Conservation (phyloP, 1,139 yeast genomes). For the Taphrina pruni region DNA sequence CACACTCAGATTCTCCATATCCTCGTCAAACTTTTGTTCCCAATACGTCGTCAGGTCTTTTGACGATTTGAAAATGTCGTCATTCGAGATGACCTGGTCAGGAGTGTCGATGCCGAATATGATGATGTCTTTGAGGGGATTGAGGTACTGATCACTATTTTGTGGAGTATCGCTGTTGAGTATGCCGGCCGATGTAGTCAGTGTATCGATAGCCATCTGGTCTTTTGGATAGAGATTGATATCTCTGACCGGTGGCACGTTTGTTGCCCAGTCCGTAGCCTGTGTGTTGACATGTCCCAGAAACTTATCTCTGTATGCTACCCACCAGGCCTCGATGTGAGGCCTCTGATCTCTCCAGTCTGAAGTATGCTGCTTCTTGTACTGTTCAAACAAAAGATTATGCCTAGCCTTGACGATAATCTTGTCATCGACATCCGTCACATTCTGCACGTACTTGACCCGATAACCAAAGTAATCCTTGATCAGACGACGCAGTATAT, state of each 20-base stretch:
- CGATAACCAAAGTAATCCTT: slow-evolving; percentile 91
- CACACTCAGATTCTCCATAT: slow-evolving; percentile 84
- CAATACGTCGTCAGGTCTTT: slow-evolving; percentile 82
- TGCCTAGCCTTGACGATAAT: slow-evolving; percentile 95
- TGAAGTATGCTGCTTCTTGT: slow-evolving; percentile 47
- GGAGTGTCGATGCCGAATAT: slow-evolving; percentile 74
- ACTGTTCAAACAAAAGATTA: slow-evolving; percentile 73
- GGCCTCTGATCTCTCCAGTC: slow-evolving; percentile 49
- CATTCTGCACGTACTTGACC: slow-evolving; percentile 87
- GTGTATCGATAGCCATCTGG: slow-evolving; percentile 80
- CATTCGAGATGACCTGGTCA: slow-evolving; percentile 82
- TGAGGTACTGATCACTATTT: slow-evolving; percentile 55
- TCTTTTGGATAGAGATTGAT: slow-evolving; percentile 73
- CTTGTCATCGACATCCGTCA: slow-evolving; percentile 96
- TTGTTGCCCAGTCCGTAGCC: slow-evolving; percentile 61
- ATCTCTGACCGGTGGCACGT: slow-evolving; percentile 59
- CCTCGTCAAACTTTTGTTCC: slow-evolving; percentile 83
- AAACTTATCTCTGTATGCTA: slow-evolving; percentile 56
- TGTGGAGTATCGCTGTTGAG: slow-evolving; percentile 46
- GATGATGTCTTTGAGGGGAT: slow-evolving; percentile 68
- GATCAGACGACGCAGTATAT: slow-evolving; percentile 84
- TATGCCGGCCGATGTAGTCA: slow-evolving; percentile 59
- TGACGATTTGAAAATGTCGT: slow-evolving; percentile 64
- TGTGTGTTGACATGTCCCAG: slow-evolving; percentile 49
- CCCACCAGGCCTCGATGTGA: slow-evolving; percentile 57